These are phyloP conservation scores for Podila clonocystis DNA, from an alignment of 192 early-diverging fungal genomes.

Conservation along the genomic window DNA sequence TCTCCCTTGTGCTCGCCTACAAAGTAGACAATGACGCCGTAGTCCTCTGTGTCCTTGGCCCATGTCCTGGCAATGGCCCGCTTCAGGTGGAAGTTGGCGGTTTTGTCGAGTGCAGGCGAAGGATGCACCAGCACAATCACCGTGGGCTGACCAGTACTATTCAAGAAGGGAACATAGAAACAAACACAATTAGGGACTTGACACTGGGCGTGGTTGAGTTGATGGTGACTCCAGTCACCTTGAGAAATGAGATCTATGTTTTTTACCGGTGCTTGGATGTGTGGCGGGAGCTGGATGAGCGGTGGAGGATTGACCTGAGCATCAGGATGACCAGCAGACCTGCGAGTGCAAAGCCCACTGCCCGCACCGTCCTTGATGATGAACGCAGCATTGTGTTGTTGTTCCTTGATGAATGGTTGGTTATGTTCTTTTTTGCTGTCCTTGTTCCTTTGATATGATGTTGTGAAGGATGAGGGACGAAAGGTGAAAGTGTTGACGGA, in stretches of 20 bases:
- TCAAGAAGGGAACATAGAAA: no score
- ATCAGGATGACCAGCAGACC: background rate
- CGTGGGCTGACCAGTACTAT: constrained; percentile 25
- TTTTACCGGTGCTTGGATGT: background rate
- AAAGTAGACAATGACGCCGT: constrained; percentile 40
- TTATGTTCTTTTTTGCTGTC: background rate
- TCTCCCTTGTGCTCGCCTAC: constrained; percentile 48
- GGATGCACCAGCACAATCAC: constrained; percentile 45
- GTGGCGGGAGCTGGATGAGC: background rate
- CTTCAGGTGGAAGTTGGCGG: constrained; percentile 40
- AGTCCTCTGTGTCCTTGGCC: constrained; percentile 47
- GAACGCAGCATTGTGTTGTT: background rate
- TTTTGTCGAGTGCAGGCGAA: constrained; percentile 28
- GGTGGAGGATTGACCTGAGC: background rate
- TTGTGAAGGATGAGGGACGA: no score
- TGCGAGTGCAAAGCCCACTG: background rate
- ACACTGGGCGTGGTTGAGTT: no score
- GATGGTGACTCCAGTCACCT: no score
- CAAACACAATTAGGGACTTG: no score
- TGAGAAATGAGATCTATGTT: background rate
- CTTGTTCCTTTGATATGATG: background rate
- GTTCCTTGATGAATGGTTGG: no score
- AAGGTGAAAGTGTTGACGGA: no score
- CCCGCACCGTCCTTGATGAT: constrained; percentile 1
- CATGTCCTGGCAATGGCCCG: constrained; percentile 42